These are phyloP conservation scores for Penicillium cinerascens DNA, from an alignment of 495 filamentous ascomycete genomes.

Conservation along the genomic window DNA sequence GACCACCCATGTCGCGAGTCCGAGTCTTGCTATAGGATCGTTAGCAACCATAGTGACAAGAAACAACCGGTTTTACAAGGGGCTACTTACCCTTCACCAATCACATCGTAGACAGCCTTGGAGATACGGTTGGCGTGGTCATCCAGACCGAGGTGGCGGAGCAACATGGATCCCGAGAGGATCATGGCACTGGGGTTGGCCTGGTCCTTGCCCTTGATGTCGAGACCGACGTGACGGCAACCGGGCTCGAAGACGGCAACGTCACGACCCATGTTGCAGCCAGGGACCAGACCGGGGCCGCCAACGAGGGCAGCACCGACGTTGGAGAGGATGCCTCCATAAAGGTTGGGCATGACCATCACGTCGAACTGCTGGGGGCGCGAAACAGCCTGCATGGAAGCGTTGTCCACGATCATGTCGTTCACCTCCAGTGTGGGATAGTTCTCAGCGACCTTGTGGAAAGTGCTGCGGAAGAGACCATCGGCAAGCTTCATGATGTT, in stretches of 20 bases:
- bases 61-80: not conserved
- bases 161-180: conserved; percentile 90
- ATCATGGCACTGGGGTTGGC: conserved; percentile 96
- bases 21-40: conserved; percentile 60
- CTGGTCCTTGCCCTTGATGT: conserved; percentile 99
- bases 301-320: conserved; percentile 98
- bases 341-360: conserved; percentile 99
- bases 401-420: conserved; percentile 99
- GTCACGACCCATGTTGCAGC: conserved; percentile 98
- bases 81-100: conserved; percentile 77
- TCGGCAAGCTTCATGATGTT: conserved; percentile 99
- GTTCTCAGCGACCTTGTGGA: conserved; percentile 86
- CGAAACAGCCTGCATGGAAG: conserved; percentile 97
- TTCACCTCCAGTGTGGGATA: conserved; percentile 91
- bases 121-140: conserved; percentile 98
- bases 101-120: conserved; percentile 95
- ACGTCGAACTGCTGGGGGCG: conserved; percentile 97
- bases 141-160: conserved; percentile 93
- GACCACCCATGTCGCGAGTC: conserved; percentile 93
- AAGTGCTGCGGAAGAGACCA: conserved; percentile 95
- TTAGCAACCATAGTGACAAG: conserved; percentile 33
- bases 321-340: conserved; percentile 98
- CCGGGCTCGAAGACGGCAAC: conserved; percentile 98
- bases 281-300: conserved; percentile 93
- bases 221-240: conserved; percentile 96